A percentile compares a stretch with the other conserved stretches of the same genome.
Conservation (phyloP, 495 filamentous ascomycete genomes). For the Penicillium subrubescens region DNA sequence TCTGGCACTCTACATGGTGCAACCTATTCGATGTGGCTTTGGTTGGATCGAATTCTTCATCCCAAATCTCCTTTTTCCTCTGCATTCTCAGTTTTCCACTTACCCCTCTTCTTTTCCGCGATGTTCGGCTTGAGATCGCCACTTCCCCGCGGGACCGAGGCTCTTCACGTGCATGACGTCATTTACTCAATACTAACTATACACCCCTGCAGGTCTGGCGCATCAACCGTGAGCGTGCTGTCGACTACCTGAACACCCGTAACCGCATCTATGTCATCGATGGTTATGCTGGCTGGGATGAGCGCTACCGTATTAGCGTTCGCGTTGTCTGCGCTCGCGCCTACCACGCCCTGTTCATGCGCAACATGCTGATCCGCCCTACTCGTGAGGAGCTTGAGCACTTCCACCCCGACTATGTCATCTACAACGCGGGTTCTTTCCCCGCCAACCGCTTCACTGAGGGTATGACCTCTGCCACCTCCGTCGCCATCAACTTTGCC, state of each 20-base stretch:
- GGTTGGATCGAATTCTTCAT: neutral
- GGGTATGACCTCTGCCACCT: constrained; percentile 95
- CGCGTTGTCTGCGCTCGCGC: constrained; percentile 97
- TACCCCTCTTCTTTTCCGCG: constrained; percentile 16
- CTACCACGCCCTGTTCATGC: constrained; percentile 99
- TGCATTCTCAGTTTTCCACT: constrained; percentile 3
- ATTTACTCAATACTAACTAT: constrained; percentile 24
- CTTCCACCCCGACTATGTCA: constrained; percentile 99
- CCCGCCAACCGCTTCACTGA: constrained; percentile 97
- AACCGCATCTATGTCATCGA: constrained; percentile 99
- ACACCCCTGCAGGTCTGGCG: constrained; percentile 79
- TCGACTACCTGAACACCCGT: constrained; percentile 98
- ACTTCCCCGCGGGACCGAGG: constrained; percentile 23
- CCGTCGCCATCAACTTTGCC: constrained; percentile 84
- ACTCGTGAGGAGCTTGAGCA: constrained; percentile 83
- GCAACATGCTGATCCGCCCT: constrained; percentile 99
- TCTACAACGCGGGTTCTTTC: constrained; percentile 99
- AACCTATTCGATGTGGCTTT: constrained; percentile 5
- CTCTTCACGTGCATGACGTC: constrained; percentile 43
- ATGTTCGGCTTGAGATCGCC: neutral
- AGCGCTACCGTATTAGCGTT: constrained; percentile 96
- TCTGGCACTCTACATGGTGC: constrained; percentile 22
- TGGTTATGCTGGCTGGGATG: constrained; percentile 97
- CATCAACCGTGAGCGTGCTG: constrained; percentile 97
- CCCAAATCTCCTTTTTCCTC: neutral